These are phyloP conservation scores for Saccharomyces paradoxus DNA, from an alignment of 805 yeast genomes.

Conservation along the genomic window DNA sequence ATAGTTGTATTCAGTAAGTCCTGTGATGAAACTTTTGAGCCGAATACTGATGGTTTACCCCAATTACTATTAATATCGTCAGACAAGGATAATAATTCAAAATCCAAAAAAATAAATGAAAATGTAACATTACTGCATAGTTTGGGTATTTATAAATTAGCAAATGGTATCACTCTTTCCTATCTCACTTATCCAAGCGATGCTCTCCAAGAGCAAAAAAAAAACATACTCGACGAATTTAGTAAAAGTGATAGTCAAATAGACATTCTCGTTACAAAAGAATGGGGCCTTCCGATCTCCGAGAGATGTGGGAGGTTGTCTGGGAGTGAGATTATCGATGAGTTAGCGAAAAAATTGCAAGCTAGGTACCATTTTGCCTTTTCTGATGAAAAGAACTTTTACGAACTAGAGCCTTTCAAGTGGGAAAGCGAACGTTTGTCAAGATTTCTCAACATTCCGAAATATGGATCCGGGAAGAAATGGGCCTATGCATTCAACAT, in stretches of 20 bases:
- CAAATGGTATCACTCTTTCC: slow-evolving; percentile 42
- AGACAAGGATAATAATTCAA: slow-evolving; percentile 1
- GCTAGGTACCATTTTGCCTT: slow-evolving; percentile 64
- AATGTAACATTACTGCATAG: slow-evolving; percentile 30
- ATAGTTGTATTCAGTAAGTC: slow-evolving; percentile 47
- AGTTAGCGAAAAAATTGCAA: slow-evolving; percentile 34
- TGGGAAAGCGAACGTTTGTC: slow-evolving; percentile 46
- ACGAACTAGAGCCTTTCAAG: slow-evolving; percentile 49
- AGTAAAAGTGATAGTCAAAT: slow-evolving; percentile 15
- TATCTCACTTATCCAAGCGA: slow-evolving; percentile 32
- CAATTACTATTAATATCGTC: slow-evolving; percentile 7
- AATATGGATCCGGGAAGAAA: slow-evolving; percentile 44
- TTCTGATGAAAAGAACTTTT: slow-evolving; percentile 36
- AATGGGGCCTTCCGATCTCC: slow-evolving; percentile 54
- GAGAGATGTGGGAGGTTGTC: slow-evolving; percentile 37
- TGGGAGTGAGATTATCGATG: slow-evolving; percentile 42
- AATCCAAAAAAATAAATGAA: slow-evolving; percentile 5
- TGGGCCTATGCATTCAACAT: slow-evolving; percentile 74
- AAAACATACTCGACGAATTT: slow-evolving; percentile 17
- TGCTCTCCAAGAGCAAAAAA: slow-evolving; percentile 15
- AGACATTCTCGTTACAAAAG: slow-evolving; percentile 51
- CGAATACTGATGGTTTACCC: slow-evolving; percentile 14
- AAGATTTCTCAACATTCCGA: slow-evolving; percentile 58
- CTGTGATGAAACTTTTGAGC: slow-evolving; percentile 1
- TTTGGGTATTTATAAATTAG: slow-evolving; percentile 33